Evolutionary conservation across 768 basidiomycete genomes (phyloP).

Genomic region (Glaciozyma antarctica): DNA sequence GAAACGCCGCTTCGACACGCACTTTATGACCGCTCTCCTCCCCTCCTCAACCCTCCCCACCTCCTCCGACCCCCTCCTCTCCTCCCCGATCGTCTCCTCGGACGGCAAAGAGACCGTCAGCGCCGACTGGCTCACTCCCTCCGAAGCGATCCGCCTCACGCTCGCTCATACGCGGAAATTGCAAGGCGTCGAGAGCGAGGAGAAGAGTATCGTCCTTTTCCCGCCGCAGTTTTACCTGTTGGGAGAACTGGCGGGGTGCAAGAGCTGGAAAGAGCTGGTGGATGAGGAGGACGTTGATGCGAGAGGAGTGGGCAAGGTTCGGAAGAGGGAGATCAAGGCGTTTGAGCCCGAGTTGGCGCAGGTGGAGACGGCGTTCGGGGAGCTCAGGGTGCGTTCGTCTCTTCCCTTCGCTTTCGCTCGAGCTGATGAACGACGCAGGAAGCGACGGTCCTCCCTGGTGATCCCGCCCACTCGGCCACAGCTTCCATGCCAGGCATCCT

Average conservation of each 20-base stretch:
- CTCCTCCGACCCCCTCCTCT: background rate
- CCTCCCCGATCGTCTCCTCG: conserved; percentile 4
- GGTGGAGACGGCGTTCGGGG: background rate
- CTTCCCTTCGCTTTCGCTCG: no score
- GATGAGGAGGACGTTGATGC: background rate
- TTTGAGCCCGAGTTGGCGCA: conserved; percentile 7
- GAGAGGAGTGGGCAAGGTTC: background rate
- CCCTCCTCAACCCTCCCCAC: background rate
- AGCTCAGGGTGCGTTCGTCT: background rate
- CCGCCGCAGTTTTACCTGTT: conserved; percentile 34
- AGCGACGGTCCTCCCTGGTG: conserved; percentile 21
- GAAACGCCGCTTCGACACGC: conserved; percentile 31
- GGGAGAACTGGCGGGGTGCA: conserved; percentile 20
- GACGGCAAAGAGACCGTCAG: conserved; percentile 28
- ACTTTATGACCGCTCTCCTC: conserved; percentile 30
- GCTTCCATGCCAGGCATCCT: background rate
- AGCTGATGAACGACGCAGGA: no score
- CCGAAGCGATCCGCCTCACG: conserved; percentile 18
- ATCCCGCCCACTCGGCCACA: conserved; percentile 7
- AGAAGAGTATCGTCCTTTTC: conserved; percentile 23
- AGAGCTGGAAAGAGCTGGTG: background rate
- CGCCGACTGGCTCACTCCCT: conserved; percentile 30
- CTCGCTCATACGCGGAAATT: conserved; percentile 10
- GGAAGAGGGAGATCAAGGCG: background rate
- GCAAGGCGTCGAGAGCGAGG: background rate